phyloP scores from a whole-genome alignment of 768 basidiomycete species.

The Polyporus arcularius region DNA sequence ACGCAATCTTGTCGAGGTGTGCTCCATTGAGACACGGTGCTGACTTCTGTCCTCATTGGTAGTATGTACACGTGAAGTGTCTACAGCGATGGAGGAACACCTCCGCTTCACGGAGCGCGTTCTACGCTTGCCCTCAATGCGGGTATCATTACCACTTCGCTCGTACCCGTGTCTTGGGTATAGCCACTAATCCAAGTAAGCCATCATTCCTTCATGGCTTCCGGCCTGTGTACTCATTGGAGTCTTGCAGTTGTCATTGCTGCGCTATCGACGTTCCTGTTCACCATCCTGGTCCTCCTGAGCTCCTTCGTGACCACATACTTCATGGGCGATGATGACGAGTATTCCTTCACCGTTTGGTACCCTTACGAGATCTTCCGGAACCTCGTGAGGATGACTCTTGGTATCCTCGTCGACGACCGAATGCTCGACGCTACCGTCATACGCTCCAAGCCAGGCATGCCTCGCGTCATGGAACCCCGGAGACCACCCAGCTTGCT shows the following conservation, averaged over 20 bases:
- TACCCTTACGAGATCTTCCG: constrained; percentile 60
- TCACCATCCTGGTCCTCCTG: constrained; percentile 63
- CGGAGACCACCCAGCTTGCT: constrained; percentile 49
- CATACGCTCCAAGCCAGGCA: constrained; percentile 12
- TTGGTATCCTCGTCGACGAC: constrained; percentile 62
- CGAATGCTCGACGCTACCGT: constrained; percentile 39
- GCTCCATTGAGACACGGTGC: constrained; percentile 1
- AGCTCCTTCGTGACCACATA: constrained; percentile 73
- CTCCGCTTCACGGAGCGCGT: constrained; percentile 62
- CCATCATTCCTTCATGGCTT: neutral
- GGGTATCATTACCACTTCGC: constrained; percentile 76
- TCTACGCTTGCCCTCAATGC: constrained; percentile 82
- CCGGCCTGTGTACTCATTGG: constrained; percentile 8
- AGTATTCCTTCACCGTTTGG: constrained; percentile 32
- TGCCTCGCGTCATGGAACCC: constrained; percentile 10
- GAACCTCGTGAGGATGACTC: constrained; percentile 62
- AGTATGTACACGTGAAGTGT: constrained; percentile 83
- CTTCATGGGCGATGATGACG: constrained; percentile 57
- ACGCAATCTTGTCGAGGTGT: constrained; percentile 16
- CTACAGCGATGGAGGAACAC: constrained; percentile 73
- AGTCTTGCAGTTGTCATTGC: constrained; percentile 60
- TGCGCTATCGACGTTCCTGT: constrained; percentile 57
- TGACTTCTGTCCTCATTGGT: constrained; percentile 17
- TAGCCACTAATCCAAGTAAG: constrained; percentile 78
- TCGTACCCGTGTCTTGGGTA: constrained; percentile 66